Evolutionary conservation across 192 early-diverging fungal species (phyloP), one percentile per base, ranked within the genome.

Genomic region (Entomortierella beljakovae): DNA sequence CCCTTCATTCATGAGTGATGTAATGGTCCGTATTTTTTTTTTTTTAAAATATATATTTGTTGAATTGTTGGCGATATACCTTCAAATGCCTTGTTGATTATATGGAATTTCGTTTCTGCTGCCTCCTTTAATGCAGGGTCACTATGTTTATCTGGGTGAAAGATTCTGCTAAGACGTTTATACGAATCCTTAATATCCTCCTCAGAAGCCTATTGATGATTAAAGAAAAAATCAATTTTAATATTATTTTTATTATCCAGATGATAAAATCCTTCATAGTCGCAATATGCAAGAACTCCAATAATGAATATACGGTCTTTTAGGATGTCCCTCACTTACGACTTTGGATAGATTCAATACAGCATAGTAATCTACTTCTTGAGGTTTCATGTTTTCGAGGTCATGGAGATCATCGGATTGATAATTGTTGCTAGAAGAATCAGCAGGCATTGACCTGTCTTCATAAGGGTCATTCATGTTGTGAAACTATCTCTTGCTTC

Each of bases 111-210:
- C 3, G 82, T 84, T 77, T 91, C 92, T 2, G 94, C 94, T 57
- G 88, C 82, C 54, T 87, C 79, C 40, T 88, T 89, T 49, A 82
- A 76, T 56, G 88, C 84, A n/a, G 83, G 83, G 49, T 85, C 72
- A 15, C 77, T 81, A 68, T 93, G 92, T 63, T 91, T 91, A 82
- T 95, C 94, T 5, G 94, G 94, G 60, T 95, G 94, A 79, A 93
- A 95, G 49, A 88, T 76, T 49, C 88, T 86, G 67, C 92, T 93
- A 53, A 94, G 68, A 1, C 86, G 85, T 64, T 87, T 90, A 84
- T 94, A 93, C 32, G 92, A 85, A 26, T 93, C 91, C 73, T 90
- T 90, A 18, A 95, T 88, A 40, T 93, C 84, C 0, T 91, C 89
- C 54, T 89, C 85, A 23, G 83, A 85, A 20, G 90, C 89, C 85